phyloP scores from a whole-genome alignment of 2,329 filamentous ascomycete genomes.

The Pestalotiopsis fici region DNA sequence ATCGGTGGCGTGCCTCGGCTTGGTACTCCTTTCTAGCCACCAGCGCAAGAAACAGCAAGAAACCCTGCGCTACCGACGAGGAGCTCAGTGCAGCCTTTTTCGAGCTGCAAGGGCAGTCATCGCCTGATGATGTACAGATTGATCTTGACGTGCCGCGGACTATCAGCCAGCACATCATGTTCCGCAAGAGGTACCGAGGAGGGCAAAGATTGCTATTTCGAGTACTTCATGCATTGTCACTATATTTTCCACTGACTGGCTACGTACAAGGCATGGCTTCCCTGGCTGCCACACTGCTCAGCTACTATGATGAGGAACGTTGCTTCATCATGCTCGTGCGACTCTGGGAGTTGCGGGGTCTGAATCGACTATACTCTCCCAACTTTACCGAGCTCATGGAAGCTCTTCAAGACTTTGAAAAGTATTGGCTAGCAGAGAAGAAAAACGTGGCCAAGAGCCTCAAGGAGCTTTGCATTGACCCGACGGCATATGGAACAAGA shows the following conservation, averaged over 20 bases:
- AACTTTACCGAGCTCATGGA: slow-evolving; percentile 88
- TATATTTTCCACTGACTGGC: slow-evolving; percentile 88
- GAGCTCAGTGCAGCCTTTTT: slow-evolving; percentile 73
- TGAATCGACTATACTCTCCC: slow-evolving; percentile 80
- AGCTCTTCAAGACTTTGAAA: slow-evolving; percentile 82
- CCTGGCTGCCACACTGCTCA: slow-evolving; percentile 86
- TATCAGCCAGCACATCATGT: slow-evolving; percentile 97
- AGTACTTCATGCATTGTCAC: slow-evolving; percentile 85
- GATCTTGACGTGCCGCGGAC: slow-evolving; percentile 95
- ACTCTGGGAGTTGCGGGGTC: slow-evolving; percentile 84
- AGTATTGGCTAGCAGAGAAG: slow-evolving; percentile 75
- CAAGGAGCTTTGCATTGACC: slow-evolving; percentile 75
- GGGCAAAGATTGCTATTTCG: slow-evolving; percentile 91
- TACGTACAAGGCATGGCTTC: slow-evolving; percentile 99
- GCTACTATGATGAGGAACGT: slow-evolving; percentile 95
- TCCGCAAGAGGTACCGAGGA: slow-evolving; percentile 85
- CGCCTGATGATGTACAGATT: slow-evolving; percentile 92
- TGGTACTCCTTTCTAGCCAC: slow-evolving; percentile 91
- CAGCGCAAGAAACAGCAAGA: slow-evolving; percentile 67
- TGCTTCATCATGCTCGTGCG: slow-evolving; percentile 97
- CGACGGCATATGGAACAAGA: slow-evolving; percentile 91
- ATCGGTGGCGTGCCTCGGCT: slow-evolving; percentile 88
- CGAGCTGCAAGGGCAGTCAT: slow-evolving; percentile 71
- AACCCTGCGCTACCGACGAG: slow-evolving; percentile 64
- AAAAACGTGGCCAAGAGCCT: slow-evolving; percentile 75